Evolutionary conservation across 768 basidiomycete species (phyloP).

Genomic region (Auriscalpium orientale): DNA sequence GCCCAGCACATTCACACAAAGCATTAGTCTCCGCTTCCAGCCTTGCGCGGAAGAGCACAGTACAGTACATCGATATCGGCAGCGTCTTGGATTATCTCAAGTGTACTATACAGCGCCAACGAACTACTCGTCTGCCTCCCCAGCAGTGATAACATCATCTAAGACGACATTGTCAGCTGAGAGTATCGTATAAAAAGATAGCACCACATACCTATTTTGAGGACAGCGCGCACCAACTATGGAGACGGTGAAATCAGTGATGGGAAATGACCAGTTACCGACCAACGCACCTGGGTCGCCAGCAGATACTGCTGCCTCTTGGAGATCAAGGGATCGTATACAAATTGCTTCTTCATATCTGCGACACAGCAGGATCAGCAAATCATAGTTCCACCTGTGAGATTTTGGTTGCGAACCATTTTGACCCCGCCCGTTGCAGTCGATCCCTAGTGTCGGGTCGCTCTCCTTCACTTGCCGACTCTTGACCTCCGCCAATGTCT

Average conservation of each 20-base stretch:
- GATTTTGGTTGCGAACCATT: constrained; percentile 54
- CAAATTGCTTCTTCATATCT: constrained; percentile 98
- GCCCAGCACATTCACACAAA: too few relatives aligned
- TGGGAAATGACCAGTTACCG: not conserved
- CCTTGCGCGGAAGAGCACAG: too few relatives aligned
- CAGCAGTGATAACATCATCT: constrained; percentile 78
- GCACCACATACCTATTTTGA: constrained; percentile 68
- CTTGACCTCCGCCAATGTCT: constrained; percentile 93
- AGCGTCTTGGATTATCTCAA: too few relatives aligned
- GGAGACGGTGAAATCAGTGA: constrained; percentile 3
- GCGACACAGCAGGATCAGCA: constrained; percentile 3
- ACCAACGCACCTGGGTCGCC: constrained; percentile 74
- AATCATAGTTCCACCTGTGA: not conserved
- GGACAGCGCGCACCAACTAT: constrained; percentile 75
- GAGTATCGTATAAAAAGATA: not conserved
- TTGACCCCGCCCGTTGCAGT: constrained; percentile 79
- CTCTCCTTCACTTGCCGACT: constrained; percentile 84
- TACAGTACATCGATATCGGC: too few relatives aligned
- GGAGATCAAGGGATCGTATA: constrained; percentile 94
- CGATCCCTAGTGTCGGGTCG: constrained; percentile 84
- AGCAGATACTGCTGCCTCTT: constrained; percentile 95
- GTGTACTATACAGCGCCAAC: constrained; percentile 3
- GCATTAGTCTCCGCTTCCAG: too few relatives aligned
- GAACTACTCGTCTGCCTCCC: constrained; percentile 51
- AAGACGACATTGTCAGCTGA: constrained; percentile 1